phyloP scores from a whole-genome alignment of 345 rosid species.

The Citrus cavaleriei region DNA sequence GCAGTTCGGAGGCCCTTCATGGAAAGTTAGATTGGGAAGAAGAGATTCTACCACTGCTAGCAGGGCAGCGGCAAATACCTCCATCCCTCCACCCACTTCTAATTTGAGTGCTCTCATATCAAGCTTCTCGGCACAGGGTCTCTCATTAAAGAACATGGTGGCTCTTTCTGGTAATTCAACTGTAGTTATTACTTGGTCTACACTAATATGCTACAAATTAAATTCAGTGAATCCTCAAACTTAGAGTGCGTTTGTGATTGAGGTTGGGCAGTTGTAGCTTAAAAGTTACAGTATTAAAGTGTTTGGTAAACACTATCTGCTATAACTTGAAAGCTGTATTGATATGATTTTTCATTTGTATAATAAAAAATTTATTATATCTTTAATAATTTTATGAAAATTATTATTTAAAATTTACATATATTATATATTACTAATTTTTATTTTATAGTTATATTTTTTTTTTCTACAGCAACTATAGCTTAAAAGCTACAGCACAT shows the following conservation, averaged over 20 bases:
- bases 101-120: constrained; percentile 35
- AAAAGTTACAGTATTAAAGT: too few relatives aligned
- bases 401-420: too few relatives aligned
- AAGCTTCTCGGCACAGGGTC: constrained; percentile 41
- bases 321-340: rapidly evolving
- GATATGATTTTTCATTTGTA: rapidly evolving
- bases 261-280: rapidly evolving
- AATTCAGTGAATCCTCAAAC: not conserved
- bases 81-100: constrained; percentile 33
- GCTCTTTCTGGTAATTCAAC: constrained; percentile 40
- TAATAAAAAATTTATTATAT: too few relatives aligned
- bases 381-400: too few relatives aligned
- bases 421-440: too few relatives aligned
- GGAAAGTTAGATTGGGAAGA: constrained; percentile 48
- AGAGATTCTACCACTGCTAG: constrained; percentile 47
- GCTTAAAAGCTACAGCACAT: rapidly evolving
- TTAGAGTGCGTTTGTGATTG: rapidly evolving
- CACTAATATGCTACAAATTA: too few relatives aligned
- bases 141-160: constrained; percentile 37
- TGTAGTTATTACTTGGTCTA: not conserved
- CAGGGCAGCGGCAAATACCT: constrained; percentile 25
- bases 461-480: too few relatives aligned
- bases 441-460: too few relatives aligned
- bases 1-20: constrained; percentile 47
- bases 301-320: rapidly evolving